These are phyloP conservation scores for Penicillium frequentans DNA, from an alignment of 2,329 filamentous ascomycete genomes.

Conservation along the genomic window DNA sequence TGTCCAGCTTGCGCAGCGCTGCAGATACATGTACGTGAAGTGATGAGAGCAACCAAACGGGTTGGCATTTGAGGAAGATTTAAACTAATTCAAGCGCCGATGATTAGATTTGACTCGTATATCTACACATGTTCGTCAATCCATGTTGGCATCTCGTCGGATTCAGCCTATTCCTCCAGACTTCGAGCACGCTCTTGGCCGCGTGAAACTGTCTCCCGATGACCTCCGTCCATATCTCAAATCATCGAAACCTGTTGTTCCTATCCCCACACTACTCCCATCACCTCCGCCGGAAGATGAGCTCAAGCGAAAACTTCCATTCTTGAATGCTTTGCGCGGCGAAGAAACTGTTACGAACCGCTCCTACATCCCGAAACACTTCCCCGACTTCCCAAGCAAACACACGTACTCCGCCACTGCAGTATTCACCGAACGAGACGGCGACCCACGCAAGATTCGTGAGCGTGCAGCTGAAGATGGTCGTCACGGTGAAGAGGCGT, in stretches of 20 bases:
- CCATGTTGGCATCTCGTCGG: conserved; percentile 59
- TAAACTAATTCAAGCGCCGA: conserved; percentile 23
- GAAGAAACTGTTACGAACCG: conserved; percentile 48
- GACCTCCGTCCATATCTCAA: conserved; percentile 38
- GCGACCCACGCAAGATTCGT: conserved; percentile 59
- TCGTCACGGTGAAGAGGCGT: conserved; percentile 63
- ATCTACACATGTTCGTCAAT: conserved; percentile 54
- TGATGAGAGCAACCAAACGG: background rate
- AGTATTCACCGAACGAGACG: conserved; percentile 59
- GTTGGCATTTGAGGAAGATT: conserved; percentile 3
- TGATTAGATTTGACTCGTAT: conserved; percentile 56
- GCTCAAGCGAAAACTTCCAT: conserved; percentile 35
- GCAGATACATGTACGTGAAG: conserved; percentile 59
- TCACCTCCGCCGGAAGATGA: conserved; percentile 44
- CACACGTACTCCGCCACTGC: conserved; percentile 64
- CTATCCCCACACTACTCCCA: conserved; percentile 33
- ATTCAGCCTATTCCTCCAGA: conserved; percentile 58
- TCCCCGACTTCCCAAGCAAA: conserved; percentile 62
- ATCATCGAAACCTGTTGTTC: conserved; percentile 20
- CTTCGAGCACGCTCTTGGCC: conserved; percentile 51
- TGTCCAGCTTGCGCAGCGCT: conserved; percentile 56
- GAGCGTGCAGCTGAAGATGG: conserved; percentile 67
- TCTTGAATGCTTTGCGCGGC: conserved; percentile 55
- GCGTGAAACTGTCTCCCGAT: conserved; percentile 29
- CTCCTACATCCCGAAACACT: conserved; percentile 59